Conservation (phyloP, 768 basidiomycete species). For the Obba rivulosa region DNA sequence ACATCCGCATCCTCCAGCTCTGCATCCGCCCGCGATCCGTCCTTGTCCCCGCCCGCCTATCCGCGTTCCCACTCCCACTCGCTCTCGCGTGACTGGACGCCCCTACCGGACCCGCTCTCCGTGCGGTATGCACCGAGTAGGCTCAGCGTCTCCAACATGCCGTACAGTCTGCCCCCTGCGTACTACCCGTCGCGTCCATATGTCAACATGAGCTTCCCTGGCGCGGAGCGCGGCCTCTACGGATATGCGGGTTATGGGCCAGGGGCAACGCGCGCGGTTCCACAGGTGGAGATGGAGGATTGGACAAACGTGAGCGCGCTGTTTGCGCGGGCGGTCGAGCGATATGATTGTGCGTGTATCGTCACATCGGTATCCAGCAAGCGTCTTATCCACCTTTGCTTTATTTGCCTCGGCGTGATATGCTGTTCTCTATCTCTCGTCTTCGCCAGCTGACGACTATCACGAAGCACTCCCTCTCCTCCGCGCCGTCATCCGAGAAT, state of each 20-base stretch:
- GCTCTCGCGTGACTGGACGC: background rate
- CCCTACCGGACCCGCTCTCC: background rate
- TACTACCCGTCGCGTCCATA: too few relatives aligned
- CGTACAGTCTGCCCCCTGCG: slow-evolving; percentile 4
- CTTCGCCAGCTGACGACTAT: slow-evolving; percentile 31
- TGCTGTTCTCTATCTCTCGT: background rate
- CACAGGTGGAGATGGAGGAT: slow-evolving; percentile 35
- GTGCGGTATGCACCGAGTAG: slow-evolving; percentile 1
- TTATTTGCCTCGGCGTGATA: background rate
- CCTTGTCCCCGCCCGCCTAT: slow-evolving; percentile 5
- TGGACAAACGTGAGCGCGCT: slow-evolving; percentile 68
- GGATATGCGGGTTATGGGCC: background rate
- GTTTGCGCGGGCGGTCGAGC: slow-evolving; percentile 49
- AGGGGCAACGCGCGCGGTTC: slow-evolving; percentile 11
- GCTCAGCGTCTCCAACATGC: background rate
- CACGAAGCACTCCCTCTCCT: slow-evolving; percentile 48
- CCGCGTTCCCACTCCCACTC: background rate
- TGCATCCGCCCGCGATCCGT: slow-evolving; percentile 1
- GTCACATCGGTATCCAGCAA: background rate
- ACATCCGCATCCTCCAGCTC: slow-evolving; percentile 6
- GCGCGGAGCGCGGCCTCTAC: slow-evolving; percentile 3
- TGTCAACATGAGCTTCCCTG: slow-evolving; percentile 12
- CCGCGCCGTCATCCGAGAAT: slow-evolving; percentile 62
- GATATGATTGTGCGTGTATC: slow-evolving; percentile 48
- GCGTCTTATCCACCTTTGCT: background rate